Percentiles rank a stretch among this genome's conserved stretches.
Evolutionary conservation across 2,329 filamentous ascomycete species (phyloP).

Genomic region (Clonostachys chloroleuca): DNA sequence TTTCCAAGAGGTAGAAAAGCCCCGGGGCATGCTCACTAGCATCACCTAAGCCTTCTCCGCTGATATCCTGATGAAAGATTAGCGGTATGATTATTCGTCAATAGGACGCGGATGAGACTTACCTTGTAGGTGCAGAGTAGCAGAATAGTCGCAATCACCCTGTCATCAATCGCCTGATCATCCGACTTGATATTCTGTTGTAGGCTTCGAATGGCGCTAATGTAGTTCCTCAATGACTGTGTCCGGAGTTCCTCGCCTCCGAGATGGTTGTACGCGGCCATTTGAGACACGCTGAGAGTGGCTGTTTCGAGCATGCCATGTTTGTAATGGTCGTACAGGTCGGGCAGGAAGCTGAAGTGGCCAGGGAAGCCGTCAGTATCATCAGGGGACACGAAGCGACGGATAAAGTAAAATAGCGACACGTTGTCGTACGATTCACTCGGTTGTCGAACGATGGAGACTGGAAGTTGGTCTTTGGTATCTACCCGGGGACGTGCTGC

Average conservation of each 20-base stretch:
- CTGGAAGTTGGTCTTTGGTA: neutral
- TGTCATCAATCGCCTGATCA: conserved; percentile 17
- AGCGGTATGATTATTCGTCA: neutral
- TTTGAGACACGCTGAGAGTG: conserved; percentile 23
- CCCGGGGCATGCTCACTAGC: conserved; percentile 22
- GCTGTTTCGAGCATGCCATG: conserved; percentile 19
- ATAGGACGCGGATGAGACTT: neutral
- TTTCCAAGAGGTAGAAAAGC: conserved; percentile 23
- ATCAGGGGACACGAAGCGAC: conserved; percentile 22
- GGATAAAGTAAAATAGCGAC: conserved; percentile 24
- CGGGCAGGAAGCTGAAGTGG: conserved; percentile 22
- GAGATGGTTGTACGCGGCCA: conserved; percentile 24
- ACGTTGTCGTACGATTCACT: conserved; percentile 15
- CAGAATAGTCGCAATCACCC: conserved; percentile 18
- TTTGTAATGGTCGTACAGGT: conserved; percentile 15
- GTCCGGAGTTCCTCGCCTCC: conserved; percentile 16
- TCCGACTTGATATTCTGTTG: conserved; percentile 16
- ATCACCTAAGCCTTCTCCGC: conserved; percentile 18
- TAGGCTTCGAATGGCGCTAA: conserved; percentile 16
- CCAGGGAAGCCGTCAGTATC: conserved; percentile 20
- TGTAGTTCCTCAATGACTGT: conserved; percentile 19
- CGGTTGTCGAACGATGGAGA: conserved; percentile 1
- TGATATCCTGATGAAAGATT: conserved; percentile 16
- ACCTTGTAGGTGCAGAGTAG: conserved; percentile 21
- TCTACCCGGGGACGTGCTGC: neutral